phyloP scores from a whole-genome alignment of 306 rosid species.

The Cyclanthera cordifolia region DNA sequence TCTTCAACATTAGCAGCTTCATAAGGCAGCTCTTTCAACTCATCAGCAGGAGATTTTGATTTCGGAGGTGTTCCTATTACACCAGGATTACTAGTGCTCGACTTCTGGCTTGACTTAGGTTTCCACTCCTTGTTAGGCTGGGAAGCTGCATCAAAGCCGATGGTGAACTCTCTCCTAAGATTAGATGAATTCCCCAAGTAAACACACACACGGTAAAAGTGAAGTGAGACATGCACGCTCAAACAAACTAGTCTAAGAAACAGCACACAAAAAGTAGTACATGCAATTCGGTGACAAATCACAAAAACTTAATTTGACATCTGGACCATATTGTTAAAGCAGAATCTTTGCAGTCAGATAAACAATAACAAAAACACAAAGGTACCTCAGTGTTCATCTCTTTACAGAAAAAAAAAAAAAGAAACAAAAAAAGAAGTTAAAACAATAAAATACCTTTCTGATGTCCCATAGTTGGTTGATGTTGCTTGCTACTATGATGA shows the following conservation, averaged over 20 bases:
- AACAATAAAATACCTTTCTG: slow-evolving; percentile 59
- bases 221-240: not conserved
- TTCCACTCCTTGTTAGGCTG: slow-evolving; percentile 93
- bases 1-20: slow-evolving; percentile 48
- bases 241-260: not conserved
- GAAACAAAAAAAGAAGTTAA: not conserved
- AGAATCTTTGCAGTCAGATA: not conserved
- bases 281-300: not conserved
- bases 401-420: too few species aligned
- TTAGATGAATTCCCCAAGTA: slow-evolving; percentile 14
- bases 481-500: slow-evolving; percentile 48
- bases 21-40: slow-evolving; percentile 36
- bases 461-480: slow-evolving; percentile 66
- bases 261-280: not conserved
- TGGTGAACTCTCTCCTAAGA: slow-evolving; percentile 18
- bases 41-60: slow-evolving; percentile 41
- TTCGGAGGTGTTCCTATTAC: slow-evolving; percentile 79
- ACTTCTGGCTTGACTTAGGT: slow-evolving; percentile 82
- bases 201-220: slow-evolving; percentile 9
- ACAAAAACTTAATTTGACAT: not conserved
- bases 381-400: not conserved
- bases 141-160: slow-evolving; percentile 48
- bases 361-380: not conserved
- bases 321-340: not conserved
- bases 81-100: slow-evolving; percentile 44